Conservation (phyloP, 2,329 filamentous ascomycete species). For the Colletotrichum sidae region DNA sequence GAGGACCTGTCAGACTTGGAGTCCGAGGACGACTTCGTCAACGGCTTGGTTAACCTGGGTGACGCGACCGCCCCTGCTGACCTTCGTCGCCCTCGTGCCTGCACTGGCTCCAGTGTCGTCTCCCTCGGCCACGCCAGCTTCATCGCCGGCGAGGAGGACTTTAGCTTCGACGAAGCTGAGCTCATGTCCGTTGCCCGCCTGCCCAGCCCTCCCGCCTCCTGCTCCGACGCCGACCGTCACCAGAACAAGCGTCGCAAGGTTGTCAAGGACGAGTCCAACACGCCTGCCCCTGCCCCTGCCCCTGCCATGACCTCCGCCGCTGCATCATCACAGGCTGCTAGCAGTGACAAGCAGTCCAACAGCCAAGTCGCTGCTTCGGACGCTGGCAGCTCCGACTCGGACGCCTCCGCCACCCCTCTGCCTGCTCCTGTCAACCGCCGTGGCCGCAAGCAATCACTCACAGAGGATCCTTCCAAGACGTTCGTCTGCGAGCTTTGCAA, state of each 20-base stretch:
- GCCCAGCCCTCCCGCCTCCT: constrained; percentile 70
- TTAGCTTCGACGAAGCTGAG: constrained; percentile 79
- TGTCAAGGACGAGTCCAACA: constrained; percentile 56
- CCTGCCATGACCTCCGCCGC: constrained; percentile 59
- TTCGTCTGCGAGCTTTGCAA: constrained; percentile 98
- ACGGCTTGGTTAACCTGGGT: constrained; percentile 41
- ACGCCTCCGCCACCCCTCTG: constrained; percentile 54
- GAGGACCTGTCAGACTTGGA: constrained; percentile 91
- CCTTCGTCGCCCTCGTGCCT: constrained; percentile 76
- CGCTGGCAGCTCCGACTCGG: constrained; percentile 56
- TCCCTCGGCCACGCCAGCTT: constrained; percentile 82
- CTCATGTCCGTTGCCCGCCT: constrained; percentile 68
- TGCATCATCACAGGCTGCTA: constrained; percentile 48
- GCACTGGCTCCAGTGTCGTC: constrained; percentile 75
- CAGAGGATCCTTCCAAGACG: constrained; percentile 97
- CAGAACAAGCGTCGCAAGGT: constrained; percentile 67
- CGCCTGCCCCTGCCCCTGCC: constrained; percentile 40
- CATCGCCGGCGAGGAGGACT: constrained; percentile 76
- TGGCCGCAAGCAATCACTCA: constrained; percentile 97
- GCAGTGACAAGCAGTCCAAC: constrained; percentile 50
- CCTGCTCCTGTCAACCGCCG: constrained; percentile 82
- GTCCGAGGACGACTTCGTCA: constrained; percentile 55
- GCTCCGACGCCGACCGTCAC: constrained; percentile 61
- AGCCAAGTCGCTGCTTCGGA: constrained; percentile 46
- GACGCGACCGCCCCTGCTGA: constrained; percentile 57